These are phyloP conservation scores for Neurospora sp. DNA, from an alignment of 495 filamentous ascomycete genomes.

Conservation along the genomic window DNA sequence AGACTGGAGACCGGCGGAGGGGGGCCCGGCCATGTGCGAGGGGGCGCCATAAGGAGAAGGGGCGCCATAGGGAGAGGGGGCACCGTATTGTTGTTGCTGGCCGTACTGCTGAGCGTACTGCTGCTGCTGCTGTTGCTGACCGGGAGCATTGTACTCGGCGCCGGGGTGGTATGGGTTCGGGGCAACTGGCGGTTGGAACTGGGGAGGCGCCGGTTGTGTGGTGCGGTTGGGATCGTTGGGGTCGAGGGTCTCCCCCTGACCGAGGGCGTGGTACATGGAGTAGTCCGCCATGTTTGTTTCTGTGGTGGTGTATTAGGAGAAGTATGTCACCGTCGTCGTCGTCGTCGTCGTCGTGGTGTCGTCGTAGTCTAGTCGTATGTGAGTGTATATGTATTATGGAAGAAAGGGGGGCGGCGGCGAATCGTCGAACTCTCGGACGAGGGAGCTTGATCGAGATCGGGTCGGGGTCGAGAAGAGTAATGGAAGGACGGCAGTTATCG, in stretches of 20 bases:
- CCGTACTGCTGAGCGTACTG: constrained; percentile 26
- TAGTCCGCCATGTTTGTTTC: constrained; percentile 55
- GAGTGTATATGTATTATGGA: neutral
- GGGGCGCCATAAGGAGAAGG: constrained; percentile 5
- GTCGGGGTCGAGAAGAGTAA: neutral
- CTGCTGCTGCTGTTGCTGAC: neutral
- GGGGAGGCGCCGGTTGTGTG: constrained; percentile 46
- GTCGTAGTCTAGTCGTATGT: neutral
- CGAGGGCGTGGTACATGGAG: constrained; percentile 66
- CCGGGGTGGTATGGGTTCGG: constrained; percentile 53
- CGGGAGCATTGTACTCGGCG: constrained; percentile 28
- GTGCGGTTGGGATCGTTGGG: constrained; percentile 50
- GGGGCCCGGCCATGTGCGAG: constrained; percentile 26
- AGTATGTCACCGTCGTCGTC: neutral
- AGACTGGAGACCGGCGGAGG: constrained; percentile 14
- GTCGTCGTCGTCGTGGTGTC: neutral
- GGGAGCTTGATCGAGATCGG: neutral
- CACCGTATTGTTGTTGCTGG: constrained; percentile 16
- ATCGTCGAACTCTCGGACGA: neutral
- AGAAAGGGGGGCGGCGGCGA: neutral
- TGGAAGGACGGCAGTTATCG: neutral
- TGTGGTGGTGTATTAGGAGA: neutral
- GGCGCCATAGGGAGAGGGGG: constrained; percentile 14
- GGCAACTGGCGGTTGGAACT: constrained; percentile 41
- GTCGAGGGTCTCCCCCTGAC: constrained; percentile 48